These are phyloP conservation scores for Cercospora sp. DNA, from an alignment of 2,329 filamentous ascomycete species.

Conservation along the genomic window DNA sequence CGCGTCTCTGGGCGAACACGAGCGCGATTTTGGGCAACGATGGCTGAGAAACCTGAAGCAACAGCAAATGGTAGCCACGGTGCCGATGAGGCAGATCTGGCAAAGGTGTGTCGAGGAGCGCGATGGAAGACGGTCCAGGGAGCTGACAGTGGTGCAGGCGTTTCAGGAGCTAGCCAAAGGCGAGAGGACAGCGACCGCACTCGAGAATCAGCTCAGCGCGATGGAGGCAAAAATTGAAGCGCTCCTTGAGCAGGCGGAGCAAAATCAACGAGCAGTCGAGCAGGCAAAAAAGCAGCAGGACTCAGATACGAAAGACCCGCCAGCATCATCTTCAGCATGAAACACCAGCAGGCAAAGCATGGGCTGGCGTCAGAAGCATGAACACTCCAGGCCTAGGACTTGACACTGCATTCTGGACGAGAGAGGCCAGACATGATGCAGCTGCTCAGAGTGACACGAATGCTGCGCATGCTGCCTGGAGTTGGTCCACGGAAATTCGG, in stretches of 20 bases:
- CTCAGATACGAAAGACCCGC: slow-evolving; percentile 20
- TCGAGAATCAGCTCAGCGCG: slow-evolving; percentile 56
- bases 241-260: slow-evolving; percentile 51
- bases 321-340: background rate
- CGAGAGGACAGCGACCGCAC: slow-evolving; percentile 55
- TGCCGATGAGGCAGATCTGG: slow-evolving; percentile 31
- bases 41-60: slow-evolving; percentile 29
- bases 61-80: slow-evolving; percentile 23
- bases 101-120: slow-evolving; percentile 24
- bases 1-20: background rate
- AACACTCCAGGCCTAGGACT: background rate
- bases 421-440: background rate
- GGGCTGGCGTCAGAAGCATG: background rate
- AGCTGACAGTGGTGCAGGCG: slow-evolving; percentile 40
- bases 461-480: background rate
- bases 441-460: background rate
- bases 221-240: slow-evolving; percentile 59
- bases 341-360: background rate
- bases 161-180: slow-evolving; percentile 55
- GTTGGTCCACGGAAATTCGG: background rate
- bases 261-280: slow-evolving; percentile 39
- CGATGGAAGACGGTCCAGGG: background rate
- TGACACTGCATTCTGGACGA: background rate
- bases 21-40: slow-evolving; percentile 5
- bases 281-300: slow-evolving; percentile 28